Percentiles rank a stretch among this genome's conserved stretches.
Evolutionary conservation across 257 asterid species (phyloP).

Genomic region (Solanum microdontum): DNA sequence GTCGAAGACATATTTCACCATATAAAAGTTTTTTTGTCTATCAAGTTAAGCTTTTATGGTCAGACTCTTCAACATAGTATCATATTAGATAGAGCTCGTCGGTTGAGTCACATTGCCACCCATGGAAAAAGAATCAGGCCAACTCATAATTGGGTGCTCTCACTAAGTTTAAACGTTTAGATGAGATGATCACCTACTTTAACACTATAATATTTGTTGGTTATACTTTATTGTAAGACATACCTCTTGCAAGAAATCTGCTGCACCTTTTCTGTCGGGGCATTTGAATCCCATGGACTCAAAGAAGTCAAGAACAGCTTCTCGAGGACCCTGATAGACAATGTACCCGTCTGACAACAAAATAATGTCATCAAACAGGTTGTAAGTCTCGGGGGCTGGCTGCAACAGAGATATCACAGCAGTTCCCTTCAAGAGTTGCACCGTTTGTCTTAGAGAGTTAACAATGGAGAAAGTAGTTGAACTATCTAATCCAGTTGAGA

Average conservation of each 20-base stretch:
- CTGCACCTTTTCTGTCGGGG: conserved; percentile 47
- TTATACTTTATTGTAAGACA: background rate
- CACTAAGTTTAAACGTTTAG: background rate
- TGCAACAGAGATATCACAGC: conserved; percentile 60
- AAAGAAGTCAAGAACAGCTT: conserved; percentile 33
- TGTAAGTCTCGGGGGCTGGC: conserved; percentile 61
- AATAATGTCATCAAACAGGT: conserved; percentile 49
- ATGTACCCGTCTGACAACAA: conserved; percentile 47
- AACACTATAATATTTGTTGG: background rate
- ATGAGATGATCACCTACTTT: background rate
- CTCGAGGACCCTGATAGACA: conserved; percentile 58
- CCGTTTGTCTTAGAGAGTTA: conserved; percentile 35
- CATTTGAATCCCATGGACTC: conserved; percentile 60
- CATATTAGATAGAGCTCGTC: background rate
- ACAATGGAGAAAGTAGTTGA: conserved; percentile 53
- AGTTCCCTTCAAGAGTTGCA: conserved; percentile 56
- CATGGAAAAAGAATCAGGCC: background rate
- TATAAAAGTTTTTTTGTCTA: background rate
- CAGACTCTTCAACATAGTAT: background rate
- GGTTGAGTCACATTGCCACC: background rate
- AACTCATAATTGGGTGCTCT: background rate
- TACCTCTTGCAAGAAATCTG: conserved; percentile 74
- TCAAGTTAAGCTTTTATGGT: background rate
- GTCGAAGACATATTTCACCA: background rate
- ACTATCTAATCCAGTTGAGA: conserved; percentile 59